A percentile compares a stretch with the other conserved stretches of the same genome.
These are phyloP conservation scores for Penicillium decumbens DNA, from an alignment of 2,329 filamentous ascomycete genomes.

Conservation along the genomic window DNA sequence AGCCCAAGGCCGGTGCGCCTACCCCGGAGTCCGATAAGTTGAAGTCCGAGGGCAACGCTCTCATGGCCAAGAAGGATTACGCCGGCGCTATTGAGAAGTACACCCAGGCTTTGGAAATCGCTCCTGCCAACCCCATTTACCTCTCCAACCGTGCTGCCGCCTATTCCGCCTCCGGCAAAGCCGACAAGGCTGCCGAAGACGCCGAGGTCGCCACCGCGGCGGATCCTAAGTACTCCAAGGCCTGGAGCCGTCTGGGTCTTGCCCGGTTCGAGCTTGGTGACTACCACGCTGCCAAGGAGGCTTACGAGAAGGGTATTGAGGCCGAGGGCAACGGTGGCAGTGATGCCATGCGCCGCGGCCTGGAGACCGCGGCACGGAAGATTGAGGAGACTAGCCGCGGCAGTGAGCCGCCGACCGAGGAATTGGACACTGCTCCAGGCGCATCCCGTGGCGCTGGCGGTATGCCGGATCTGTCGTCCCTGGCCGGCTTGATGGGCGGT, in stretches of 20 bases:
- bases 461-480: conserved; percentile 65
- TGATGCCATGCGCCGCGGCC: conserved; percentile 96
- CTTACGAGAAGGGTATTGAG: conserved; percentile 88
- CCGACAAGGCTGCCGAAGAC: conserved; percentile 77
- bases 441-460: conserved; percentile 49
- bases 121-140: conserved; percentile 88
- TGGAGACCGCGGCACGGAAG: conserved; percentile 83
- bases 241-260: conserved; percentile 88
- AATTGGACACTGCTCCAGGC: conserved; percentile 48
- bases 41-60: conserved; percentile 87
- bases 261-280: conserved; percentile 90
- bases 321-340: conserved; percentile 90
- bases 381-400: conserved; percentile 71
- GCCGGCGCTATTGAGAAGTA: conserved; percentile 75
- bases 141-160: conserved; percentile 96
- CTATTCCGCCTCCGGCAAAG: conserved; percentile 77
- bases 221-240: conserved; percentile 93
- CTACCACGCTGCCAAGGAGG: conserved; percentile 86
- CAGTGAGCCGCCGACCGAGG: conserved; percentile 48
- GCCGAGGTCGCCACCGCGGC: conserved; percentile 84
- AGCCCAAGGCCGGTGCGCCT: conserved; percentile 33
- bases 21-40: conserved; percentile 75
- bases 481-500: conserved; percentile 67
- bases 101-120: conserved; percentile 74
- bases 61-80: conserved; percentile 95